A percentile compares a stretch with the other conserved stretches of the same genome.
phyloP scores from a whole-genome alignment of 805 yeast genomes.

The Candida morakotiae region DNA sequence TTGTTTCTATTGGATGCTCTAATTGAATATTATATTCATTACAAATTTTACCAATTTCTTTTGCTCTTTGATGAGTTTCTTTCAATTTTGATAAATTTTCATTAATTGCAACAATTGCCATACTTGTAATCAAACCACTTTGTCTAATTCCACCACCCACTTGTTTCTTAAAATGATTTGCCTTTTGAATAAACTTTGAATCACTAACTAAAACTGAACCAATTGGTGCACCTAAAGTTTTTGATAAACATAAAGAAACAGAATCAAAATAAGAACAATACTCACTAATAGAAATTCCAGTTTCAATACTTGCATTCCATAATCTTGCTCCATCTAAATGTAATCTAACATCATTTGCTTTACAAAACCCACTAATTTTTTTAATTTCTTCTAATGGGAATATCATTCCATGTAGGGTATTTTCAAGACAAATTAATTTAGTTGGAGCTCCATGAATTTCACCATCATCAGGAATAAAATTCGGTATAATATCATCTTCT shows the following conservation, averaged over 20 bases:
- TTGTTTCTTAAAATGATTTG: constrained; percentile 86
- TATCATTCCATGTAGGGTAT: constrained; percentile 80
- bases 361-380: constrained; percentile 68
- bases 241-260: constrained; percentile 85
- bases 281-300: constrained; percentile 63
- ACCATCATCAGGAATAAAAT: constrained; percentile 65
- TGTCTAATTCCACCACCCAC: constrained; percentile 94
- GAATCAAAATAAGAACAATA: constrained; percentile 79
- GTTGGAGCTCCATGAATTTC: constrained; percentile 91
- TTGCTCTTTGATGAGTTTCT: constrained; percentile 48
- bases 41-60: constrained; percentile 52
- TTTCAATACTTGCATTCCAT: constrained; percentile 82
- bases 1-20: constrained; percentile 77
- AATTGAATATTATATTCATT: constrained; percentile 48
- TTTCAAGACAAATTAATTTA: constrained; percentile 76
- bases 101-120: constrained; percentile 77
- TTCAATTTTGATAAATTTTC: constrained; percentile 60
- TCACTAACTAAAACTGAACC: constrained; percentile 83
- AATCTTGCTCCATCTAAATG: constrained; percentile 96
- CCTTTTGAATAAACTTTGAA: constrained; percentile 53
- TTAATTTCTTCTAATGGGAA: constrained; percentile 76
- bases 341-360: constrained; percentile 50
- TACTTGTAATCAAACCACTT: constrained; percentile 72
- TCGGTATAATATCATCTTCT: constrained; percentile 74
- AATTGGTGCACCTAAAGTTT: constrained; percentile 89